Evolutionary conservation across 495 filamentous ascomycete species (phyloP), one percentile per base, ranked within the genome.

Genomic region (Pseudevernia furfuracea): DNA sequence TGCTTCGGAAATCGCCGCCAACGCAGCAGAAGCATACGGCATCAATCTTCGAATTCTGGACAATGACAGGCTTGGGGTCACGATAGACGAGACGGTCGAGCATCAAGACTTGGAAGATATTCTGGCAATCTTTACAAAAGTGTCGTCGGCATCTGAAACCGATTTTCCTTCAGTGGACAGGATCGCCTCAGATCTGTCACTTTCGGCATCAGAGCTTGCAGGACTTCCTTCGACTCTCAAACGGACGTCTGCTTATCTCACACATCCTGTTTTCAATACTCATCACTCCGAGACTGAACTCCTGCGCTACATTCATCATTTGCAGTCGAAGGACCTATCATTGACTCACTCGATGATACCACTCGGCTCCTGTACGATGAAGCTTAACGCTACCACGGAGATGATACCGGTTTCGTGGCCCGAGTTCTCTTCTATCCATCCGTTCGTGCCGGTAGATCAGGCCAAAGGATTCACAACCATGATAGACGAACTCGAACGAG

Each of bases 281-380:
- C 87, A 98, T 75, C 94, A 96, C 77, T 97, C 95, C 1, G 94
- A 98, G 76, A 97, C 94, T 4, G 91, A 97, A 74, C 83, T 98
- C 73, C 82, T 97, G 46, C 88, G 94, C 46, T 98, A 98, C 78
- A 96, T 97, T 62, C 84, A 91, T 68, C 91, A 96, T 74, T 82
- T 98, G 12, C 89, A 96, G 75, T 96, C 92, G 49, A 96, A 96
- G 75, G 94, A 98, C 74, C 79, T 98, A 8, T 97, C 95, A 23
- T 80, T 97, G 46, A 89, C 89, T 10, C 95, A 97, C 78, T 97
- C 95, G 15, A 98, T 98, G 94, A 98, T 98, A 67, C 92, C 94
- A 10, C 84, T 98, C n/a, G 94, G 94, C 36, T 97, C 95, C 23
- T 98, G 94, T 80, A 98, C 94, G 30, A 98, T 98, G 94, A 98